phyloP scores from a whole-genome alignment of 1,139 yeast genomes.

The Arxiozyma slooffiae region DNA sequence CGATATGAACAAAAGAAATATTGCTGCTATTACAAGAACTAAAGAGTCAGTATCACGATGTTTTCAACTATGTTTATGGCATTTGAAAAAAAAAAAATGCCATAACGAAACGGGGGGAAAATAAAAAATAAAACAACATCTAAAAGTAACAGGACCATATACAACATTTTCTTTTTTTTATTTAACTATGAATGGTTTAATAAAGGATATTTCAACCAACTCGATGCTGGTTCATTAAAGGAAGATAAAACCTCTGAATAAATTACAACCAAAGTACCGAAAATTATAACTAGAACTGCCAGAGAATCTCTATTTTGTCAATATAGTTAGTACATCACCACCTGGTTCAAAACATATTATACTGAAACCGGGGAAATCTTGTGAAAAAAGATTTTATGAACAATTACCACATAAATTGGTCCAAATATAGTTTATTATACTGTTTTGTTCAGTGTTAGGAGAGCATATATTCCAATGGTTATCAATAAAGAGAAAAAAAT shows the following conservation, averaged over 20 bases:
- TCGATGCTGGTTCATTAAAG: not conserved
- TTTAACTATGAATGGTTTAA: not conserved
- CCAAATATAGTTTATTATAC: not conserved
- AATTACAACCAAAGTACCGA: not conserved
- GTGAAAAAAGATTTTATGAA: not conserved
- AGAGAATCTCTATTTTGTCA: not conserved
- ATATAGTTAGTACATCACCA: not conserved
- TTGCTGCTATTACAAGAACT: not conserved
- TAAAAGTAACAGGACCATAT: not conserved
- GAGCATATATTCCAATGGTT: not conserved
- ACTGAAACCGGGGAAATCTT: no score
- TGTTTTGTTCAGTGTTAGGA: not conserved
- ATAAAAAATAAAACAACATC: not conserved
- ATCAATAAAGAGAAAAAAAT: not conserved
- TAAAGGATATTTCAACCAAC: not conserved
- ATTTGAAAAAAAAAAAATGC: not conserved
- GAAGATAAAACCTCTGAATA: not conserved
- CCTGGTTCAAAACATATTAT: not conserved
- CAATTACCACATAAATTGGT: not conserved
- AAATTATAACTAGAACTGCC: not conserved
- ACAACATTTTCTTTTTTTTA: not conserved
- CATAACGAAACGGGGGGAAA: not conserved
- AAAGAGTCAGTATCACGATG: not conserved
- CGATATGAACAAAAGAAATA: not conserved
- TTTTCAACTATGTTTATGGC: not conserved